Evolutionary conservation across 768 basidiomycete species (phyloP), one percentile per base, ranked within the genome.

Genomic region (Hortiboletus flavorubellus): DNA sequence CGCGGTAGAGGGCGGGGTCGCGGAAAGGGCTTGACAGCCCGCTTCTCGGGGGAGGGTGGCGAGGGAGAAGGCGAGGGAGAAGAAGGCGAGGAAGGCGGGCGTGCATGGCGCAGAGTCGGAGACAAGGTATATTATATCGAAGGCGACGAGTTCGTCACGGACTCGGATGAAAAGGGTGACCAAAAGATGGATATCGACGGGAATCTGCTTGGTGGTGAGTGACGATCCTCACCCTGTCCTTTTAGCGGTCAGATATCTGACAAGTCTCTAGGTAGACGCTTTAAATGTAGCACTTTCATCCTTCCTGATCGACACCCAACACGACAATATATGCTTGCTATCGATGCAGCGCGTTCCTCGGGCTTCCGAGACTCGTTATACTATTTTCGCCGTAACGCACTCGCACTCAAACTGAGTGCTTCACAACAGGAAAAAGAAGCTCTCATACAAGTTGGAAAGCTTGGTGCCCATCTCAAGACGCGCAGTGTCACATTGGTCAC

Each of bases 321-420:
- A 29, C 81, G 88, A 43, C 78, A 84, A 56, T 99, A 97, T 74
- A 91, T 97, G 83, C 89, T 98, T 40, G 94, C 96, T 21, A 98
- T 99, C 55, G 97, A 99, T 66, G 96, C 94, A 4, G 97, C 97
- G 1, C 85, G 96, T 29, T 91, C 92, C 9, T 95, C 93, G 18
- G 97, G 97, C 5, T 98, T 93, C 73, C 84, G 93, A 46, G 97
- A 98, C 71, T 98, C 97, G 9, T 76, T 98, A n/a, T 97, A 98
- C 72, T 98, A 98, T 72, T 95, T 98, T 73, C 88, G 97, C 3
- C 83, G 93, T 7, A 97, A 96, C 59, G 84, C 85, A 0, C 84
- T 93, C 30, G 89, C 96, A 15, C 79, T 94, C 76, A 98, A 98
- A 72, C 80, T 97, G 56, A 88, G 87, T 59, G 92, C 93, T 33